Evolutionary conservation across 768 basidiomycete species (phyloP).

Genomic region (Serendipita indica): DNA sequence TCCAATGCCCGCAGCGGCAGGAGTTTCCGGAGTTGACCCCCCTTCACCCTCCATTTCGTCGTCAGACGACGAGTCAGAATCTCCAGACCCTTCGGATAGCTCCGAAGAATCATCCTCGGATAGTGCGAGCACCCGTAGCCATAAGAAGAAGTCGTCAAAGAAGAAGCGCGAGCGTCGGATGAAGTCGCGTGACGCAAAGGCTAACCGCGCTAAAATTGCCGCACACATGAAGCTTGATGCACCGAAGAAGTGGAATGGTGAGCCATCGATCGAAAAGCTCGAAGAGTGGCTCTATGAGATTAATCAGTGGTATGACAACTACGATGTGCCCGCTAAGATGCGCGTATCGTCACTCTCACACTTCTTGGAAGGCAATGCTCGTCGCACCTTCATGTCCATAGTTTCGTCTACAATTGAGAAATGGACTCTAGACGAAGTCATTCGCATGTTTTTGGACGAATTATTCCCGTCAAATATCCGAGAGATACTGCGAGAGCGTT

Average conservation of each 20-base stretch:
- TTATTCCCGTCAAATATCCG: constrained; percentile 25
- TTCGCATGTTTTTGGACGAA: constrained; percentile 24
- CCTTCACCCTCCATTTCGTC: neutral
- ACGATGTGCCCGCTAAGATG: neutral
- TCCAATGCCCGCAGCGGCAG: too few species aligned
- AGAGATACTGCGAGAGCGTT: constrained; percentile 18
- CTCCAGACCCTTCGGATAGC: neutral
- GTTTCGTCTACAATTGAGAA: constrained; percentile 18
- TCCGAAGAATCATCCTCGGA: neutral
- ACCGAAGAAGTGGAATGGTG: neutral
- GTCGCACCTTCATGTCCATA: constrained; percentile 23
- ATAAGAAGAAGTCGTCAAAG: neutral
- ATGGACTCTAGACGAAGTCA: constrained; percentile 23
- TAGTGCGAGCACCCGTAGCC: too few species aligned
- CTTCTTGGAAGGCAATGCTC: constrained; percentile 23
- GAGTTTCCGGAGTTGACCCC: too few species aligned
- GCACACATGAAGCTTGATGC: neutral
- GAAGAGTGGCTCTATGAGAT: neutral
- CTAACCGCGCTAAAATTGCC: neutral
- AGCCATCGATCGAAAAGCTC: neutral
- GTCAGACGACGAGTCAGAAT: too few species aligned
- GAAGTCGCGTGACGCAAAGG: neutral
- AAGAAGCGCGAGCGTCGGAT: neutral
- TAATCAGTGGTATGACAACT: neutral
- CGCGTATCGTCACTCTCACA: neutral